These are phyloP conservation scores for Pseudomassariella vexata DNA, from an alignment of 2,329 filamentous ascomycete species.

Conservation along the genomic window DNA sequence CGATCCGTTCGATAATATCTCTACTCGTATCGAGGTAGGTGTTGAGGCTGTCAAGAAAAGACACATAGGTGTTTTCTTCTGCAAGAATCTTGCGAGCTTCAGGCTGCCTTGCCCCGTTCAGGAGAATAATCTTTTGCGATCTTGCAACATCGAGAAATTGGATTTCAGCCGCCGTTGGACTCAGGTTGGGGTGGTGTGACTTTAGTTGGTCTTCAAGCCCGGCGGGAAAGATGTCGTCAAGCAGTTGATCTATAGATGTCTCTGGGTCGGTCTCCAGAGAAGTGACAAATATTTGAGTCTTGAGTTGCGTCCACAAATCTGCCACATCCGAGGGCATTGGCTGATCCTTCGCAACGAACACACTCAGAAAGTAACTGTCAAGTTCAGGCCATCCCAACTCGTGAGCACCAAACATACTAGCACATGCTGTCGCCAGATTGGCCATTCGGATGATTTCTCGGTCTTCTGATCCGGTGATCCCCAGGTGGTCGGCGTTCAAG, in stretches of 20 bases:
- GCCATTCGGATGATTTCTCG: conserved; percentile 23
- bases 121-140: conserved; percentile 21
- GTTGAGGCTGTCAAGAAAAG: conserved; percentile 24
- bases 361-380: conserved; percentile 22
- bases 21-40: conserved; percentile 26
- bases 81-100: conserved; percentile 5
- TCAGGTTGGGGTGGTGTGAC: conserved; percentile 19
- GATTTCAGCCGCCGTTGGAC: conserved; percentile 17
- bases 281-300: conserved; percentile 26
- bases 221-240: conserved; percentile 22
- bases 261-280: conserved; percentile 21
- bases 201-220: conserved; percentile 19
- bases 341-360: conserved; percentile 22
- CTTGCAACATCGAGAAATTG: conserved; percentile 21
- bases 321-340: conserved; percentile 21
- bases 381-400: conserved; percentile 25
- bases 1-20: conserved; percentile 20
- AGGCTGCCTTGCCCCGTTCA: conserved; percentile 16
- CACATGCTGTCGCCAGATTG: conserved; percentile 25
- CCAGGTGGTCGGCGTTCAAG: conserved; percentile 18
- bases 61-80: conserved; percentile 26
- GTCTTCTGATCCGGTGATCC: conserved; percentile 17
- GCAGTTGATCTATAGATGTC: conserved; percentile 16
- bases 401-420: conserved; percentile 25
- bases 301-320: conserved; percentile 24